Conservation (phyloP, 768 basidiomycete species). For the Tulasnella sp. region DNA sequence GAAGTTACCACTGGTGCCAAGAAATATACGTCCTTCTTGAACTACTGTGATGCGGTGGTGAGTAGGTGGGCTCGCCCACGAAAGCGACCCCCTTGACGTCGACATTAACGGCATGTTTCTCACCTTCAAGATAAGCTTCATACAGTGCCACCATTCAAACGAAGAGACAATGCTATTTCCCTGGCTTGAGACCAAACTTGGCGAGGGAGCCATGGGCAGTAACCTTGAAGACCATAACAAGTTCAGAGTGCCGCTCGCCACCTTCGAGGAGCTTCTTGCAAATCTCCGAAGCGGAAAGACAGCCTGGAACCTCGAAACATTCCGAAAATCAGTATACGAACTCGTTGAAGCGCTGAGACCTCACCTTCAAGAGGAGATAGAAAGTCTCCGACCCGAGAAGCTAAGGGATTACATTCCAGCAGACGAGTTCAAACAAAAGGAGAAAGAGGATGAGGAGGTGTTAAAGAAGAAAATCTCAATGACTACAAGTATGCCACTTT, state of each 20-base stretch:
- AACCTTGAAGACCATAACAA: conserved; percentile 8
- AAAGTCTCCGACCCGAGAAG: background rate
- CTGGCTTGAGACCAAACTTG: conserved; percentile 11
- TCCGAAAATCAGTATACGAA: background rate
- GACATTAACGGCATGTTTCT: background rate
- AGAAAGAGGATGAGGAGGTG: background rate
- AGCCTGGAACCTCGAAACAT: background rate
- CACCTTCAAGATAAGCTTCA: background rate
- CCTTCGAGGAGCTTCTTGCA: background rate
- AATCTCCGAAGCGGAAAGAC: conserved; percentile 1
- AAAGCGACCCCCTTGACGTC: too few species aligned
- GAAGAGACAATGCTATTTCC: conserved; percentile 18
- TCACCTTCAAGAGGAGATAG: conserved; percentile 21
- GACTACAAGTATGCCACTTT: background rate
- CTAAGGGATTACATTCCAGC: background rate
- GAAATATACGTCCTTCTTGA: too few species aligned
- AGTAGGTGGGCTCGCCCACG: too few species aligned
- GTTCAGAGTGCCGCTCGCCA: background rate
- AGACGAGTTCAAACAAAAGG: background rate
- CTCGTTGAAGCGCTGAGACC: background rate
- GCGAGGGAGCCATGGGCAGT: conserved; percentile 8
- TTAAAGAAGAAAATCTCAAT: background rate
- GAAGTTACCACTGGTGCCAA: background rate
- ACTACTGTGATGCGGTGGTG: too few species aligned
- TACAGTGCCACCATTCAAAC: background rate